phyloP scores from a whole-genome alignment of 2,329 filamentous ascomycete genomes.

The Hypoxylon sp. region DNA sequence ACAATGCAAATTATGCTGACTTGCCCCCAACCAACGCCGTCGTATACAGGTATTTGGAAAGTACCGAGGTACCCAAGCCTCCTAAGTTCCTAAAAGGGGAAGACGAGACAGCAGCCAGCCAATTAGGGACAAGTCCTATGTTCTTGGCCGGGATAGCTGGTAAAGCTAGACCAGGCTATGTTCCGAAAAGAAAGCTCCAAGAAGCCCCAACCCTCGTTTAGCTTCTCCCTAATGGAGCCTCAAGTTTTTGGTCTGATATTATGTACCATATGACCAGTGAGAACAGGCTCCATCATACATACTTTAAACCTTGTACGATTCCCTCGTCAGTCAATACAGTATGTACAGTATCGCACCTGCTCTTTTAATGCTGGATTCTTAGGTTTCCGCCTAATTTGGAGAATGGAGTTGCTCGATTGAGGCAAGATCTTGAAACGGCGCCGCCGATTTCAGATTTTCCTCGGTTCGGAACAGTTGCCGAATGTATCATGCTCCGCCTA shows the following conservation, averaged over 20 bases:
- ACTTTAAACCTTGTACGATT: constrained; percentile 10
- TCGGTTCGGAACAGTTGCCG: constrained; percentile 18
- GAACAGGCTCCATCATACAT: constrained; percentile 3
- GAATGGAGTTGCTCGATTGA: constrained; percentile 27
- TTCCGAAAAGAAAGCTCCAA: constrained; percentile 25
- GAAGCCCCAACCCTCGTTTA: constrained; percentile 6
- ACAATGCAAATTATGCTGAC: constrained; percentile 1
- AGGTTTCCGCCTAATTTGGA: constrained; percentile 27
- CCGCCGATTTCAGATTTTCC: constrained; percentile 18
- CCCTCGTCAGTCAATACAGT: background rate
- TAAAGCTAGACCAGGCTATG: constrained; percentile 20
- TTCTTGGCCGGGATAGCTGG: constrained; percentile 31
- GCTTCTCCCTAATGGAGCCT: background rate
- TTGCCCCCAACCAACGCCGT: constrained; percentile 6
- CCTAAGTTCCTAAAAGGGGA: constrained; percentile 44
- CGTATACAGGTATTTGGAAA: background rate
- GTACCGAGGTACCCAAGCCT: constrained; percentile 31
- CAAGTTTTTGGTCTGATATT: background rate
- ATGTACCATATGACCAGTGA: constrained; percentile 2
- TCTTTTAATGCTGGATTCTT: constrained; percentile 5
- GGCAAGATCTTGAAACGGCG: constrained; percentile 35
- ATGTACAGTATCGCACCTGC: constrained; percentile 8
- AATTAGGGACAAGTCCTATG: constrained; percentile 33
- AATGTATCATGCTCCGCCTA: constrained; percentile 11
- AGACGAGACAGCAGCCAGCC: constrained; percentile 27